phyloP scores from a whole-genome alignment of 257 asterid genomes.

The Solanum clarkiae region DNA sequence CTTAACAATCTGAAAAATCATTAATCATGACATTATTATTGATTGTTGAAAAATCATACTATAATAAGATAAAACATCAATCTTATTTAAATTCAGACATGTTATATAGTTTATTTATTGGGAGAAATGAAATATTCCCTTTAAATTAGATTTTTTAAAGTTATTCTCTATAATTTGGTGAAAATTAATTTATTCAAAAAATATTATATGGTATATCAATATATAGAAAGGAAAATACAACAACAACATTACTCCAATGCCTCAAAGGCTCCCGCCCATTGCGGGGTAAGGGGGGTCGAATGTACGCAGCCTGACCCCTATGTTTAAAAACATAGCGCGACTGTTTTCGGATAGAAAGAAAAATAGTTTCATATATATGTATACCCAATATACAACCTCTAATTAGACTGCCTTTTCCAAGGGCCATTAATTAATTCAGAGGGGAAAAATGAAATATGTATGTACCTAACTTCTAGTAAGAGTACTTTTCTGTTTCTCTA shows the following conservation, averaged over 20 bases:
- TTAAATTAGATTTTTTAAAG: background rate
- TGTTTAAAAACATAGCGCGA: too few species aligned
- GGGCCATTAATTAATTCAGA: background rate
- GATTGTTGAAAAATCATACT: background rate
- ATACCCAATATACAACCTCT: background rate
- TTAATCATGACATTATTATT: background rate
- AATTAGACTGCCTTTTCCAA: background rate
- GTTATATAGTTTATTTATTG: background rate
- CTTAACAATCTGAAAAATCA: background rate
- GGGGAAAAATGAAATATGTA: background rate
- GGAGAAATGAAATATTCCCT: background rate
- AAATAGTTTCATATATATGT: background rate
- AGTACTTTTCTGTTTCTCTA: background rate
- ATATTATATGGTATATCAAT: too few species aligned
- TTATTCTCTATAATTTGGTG: background rate
- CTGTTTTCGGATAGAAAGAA: too few species aligned
- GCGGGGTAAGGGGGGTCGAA: too few species aligned
- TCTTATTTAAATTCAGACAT: background rate
- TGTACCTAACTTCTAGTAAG: background rate
- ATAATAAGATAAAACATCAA: background rate
- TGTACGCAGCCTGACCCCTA: too few species aligned
- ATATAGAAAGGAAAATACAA: background rate
- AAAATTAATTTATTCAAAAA: background rate
- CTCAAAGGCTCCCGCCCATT: too few species aligned
- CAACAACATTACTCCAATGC: too few species aligned